Evolutionary conservation across 2,329 filamentous ascomycete species (phyloP), one percentile per base, ranked within the genome.

Genomic region (Ophiocordyceps unilateralis): DNA sequence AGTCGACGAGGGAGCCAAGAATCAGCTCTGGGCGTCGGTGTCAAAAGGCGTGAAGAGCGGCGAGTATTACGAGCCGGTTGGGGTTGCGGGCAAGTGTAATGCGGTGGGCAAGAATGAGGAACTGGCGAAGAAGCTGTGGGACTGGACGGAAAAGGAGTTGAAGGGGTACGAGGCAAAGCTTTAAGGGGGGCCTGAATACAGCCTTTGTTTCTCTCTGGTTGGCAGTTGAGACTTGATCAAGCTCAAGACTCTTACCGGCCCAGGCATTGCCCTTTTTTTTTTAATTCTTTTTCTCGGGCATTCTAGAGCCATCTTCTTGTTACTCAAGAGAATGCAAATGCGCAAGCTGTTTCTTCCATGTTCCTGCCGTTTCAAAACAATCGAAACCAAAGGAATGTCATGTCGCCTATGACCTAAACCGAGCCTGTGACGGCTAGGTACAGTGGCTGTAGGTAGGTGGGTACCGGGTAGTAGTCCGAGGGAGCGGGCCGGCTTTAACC

Each of bases 11-110:
- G 66, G 65, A 1, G 59, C 53, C 4, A 55, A 51, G 46, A 66
- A 63, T 44, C 64, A 67, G 51, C 53, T 69, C 3, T 68, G 66
- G 66, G 64, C 61, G 12, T 54, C 59, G 1, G 58, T 59, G n/a
- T 48, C 55, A 3, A 50, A 50, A 5, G 55, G 57, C n/a, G 53
- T 59, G 0, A 51, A 52, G 44, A 56, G 50, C 19, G 56, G 55
- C 5, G 56, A 54, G 44, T 58, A 58, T 43, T 60, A 61, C 42
- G 55, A 54, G 48, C 58, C 58, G 0, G 49, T 62, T 2, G 59
- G 58, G 5, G 48, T 57, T 6, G 43, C 42, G 9, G 53, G 47
- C 6, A 51, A 41, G n/a, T 49, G 50, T 19, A 49, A 43, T 14
- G 48, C 43, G 40, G 44, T 46, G n/a, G 49, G 52, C 1, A 51